phyloP scores from a whole-genome alignment of 2,329 filamentous ascomycete genomes.

The Pezicula rhizophila region DNA sequence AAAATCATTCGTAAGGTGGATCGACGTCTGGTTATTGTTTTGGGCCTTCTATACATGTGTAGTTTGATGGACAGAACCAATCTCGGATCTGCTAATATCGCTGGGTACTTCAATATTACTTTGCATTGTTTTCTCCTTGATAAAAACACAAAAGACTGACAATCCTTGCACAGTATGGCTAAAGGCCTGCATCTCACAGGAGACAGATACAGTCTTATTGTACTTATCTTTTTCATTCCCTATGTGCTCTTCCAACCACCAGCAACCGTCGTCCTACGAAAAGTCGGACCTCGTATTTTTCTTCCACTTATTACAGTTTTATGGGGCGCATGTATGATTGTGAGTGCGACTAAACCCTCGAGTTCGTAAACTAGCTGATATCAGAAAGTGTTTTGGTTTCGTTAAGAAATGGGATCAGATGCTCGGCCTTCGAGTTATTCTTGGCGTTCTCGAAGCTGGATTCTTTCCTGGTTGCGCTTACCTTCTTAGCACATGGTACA shows the following conservation, averaged over 20 bases:
- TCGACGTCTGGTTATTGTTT: constrained; percentile 53
- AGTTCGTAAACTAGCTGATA: not conserved
- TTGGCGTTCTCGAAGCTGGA: constrained; percentile 24
- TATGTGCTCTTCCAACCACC: constrained; percentile 68
- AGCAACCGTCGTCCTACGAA: constrained; percentile 60
- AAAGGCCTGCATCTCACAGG: not conserved
- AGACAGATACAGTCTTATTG: constrained; percentile 42
- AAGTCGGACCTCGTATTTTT: constrained; percentile 54
- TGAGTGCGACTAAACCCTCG: constrained; percentile 8
- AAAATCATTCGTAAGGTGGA: constrained; percentile 67
- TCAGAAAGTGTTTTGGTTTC: constrained; percentile 50
- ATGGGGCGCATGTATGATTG: constrained; percentile 36
- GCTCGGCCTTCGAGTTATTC: constrained; percentile 21
- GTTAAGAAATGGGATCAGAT: constrained; percentile 24
- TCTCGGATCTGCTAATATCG: constrained; percentile 65
- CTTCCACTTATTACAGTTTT: constrained; percentile 40
- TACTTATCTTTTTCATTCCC: constrained; percentile 66
- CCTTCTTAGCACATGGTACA: constrained; percentile 36
- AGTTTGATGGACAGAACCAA: constrained; percentile 77
- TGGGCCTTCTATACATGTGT: constrained; percentile 66
- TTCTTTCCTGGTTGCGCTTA: constrained; percentile 35
- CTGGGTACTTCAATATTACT: constrained; percentile 40
- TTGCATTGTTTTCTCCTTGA: constrained; percentile 2
- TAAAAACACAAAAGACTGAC: constrained; percentile 3
- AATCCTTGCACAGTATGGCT: not conserved